These are phyloP conservation scores for Blumeria hordei DNA, from an alignment of 2,329 filamentous ascomycete species.

Conservation along the genomic window DNA sequence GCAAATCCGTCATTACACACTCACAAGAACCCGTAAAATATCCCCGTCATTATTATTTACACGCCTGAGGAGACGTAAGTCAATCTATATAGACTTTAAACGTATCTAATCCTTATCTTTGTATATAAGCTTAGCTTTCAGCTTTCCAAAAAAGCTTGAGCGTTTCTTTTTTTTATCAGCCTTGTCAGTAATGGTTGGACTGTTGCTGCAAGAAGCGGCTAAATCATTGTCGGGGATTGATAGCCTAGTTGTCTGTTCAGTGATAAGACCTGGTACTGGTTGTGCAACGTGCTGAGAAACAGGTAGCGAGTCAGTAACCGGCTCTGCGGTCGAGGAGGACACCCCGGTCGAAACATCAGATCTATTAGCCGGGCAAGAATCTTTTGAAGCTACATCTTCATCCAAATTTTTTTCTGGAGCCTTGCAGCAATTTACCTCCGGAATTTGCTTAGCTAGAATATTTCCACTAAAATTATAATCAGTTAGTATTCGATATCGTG, in stretches of 20 bases:
- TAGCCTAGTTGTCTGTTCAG: slow-evolving; percentile 5
- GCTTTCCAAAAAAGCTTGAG: slow-evolving; percentile 17
- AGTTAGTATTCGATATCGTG: too few relatives aligned
- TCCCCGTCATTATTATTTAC: not conserved
- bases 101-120: slow-evolving; percentile 11
- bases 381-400: not conserved
- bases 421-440: too few relatives aligned
- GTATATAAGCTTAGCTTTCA: slow-evolving; percentile 26
- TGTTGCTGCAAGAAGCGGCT: slow-evolving; percentile 4
- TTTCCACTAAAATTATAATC: too few relatives aligned
- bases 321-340: slow-evolving; percentile 10
- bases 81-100: not conserved
- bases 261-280: slow-evolving; percentile 7
- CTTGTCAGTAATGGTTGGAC: slow-evolving; percentile 11
- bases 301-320: not conserved
- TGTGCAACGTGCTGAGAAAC: slow-evolving; percentile 3
- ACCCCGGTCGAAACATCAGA: slow-evolving; percentile 7
- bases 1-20: too few relatives aligned
- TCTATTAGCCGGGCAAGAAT: not conserved
- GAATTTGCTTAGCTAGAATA: too few relatives aligned
- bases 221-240: not conserved
- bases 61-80: not conserved
- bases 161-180: slow-evolving; percentile 17
- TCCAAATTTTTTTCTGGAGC: too few relatives aligned
- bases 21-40: not conserved